These are phyloP conservation scores for Solanum tacnaense DNA, from an alignment of 257 asterid genomes.

Conservation along the genomic window DNA sequence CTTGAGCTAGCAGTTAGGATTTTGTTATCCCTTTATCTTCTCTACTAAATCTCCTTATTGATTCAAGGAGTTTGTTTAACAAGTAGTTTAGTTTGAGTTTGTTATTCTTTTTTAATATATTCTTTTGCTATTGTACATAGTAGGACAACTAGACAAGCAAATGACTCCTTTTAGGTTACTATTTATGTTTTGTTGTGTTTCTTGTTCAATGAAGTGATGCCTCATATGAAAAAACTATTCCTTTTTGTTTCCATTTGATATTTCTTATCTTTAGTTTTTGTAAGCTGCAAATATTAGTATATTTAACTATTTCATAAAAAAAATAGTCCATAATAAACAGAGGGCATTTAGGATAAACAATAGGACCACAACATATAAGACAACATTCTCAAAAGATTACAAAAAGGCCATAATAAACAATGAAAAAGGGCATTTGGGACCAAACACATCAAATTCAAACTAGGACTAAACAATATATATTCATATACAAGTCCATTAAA, in stretches of 20 bases:
- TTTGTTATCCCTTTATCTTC: not conserved
- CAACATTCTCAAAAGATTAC: too few species aligned
- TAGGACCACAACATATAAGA: too few species aligned
- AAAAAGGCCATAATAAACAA: too few species aligned
- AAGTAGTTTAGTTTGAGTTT: not conserved
- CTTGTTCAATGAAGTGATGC: not conserved
- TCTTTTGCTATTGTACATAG: not conserved
- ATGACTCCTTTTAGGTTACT: not conserved
- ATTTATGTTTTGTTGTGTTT: not conserved
- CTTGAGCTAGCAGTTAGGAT: not conserved
- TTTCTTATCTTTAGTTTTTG: not conserved
- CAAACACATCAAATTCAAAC: too few species aligned
- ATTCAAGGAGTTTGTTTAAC: not conserved
- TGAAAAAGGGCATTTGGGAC: too few species aligned
- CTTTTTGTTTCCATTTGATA: not conserved
- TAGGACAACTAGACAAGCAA: not conserved
- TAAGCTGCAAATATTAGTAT: not conserved
- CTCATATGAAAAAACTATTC: not conserved
- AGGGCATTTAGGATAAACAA: too few species aligned
- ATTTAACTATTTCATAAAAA: not conserved
- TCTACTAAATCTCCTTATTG: not conserved
- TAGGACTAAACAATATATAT: too few species aligned
- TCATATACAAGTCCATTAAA: too few species aligned
- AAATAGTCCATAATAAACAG: too few species aligned
- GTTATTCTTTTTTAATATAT: not conserved